A percentile compares a stretch with the other conserved stretches of the same genome.
These are phyloP conservation scores for Pistacia atlantica DNA, from an alignment of 345 rosid species.

Conservation along the genomic window DNA sequence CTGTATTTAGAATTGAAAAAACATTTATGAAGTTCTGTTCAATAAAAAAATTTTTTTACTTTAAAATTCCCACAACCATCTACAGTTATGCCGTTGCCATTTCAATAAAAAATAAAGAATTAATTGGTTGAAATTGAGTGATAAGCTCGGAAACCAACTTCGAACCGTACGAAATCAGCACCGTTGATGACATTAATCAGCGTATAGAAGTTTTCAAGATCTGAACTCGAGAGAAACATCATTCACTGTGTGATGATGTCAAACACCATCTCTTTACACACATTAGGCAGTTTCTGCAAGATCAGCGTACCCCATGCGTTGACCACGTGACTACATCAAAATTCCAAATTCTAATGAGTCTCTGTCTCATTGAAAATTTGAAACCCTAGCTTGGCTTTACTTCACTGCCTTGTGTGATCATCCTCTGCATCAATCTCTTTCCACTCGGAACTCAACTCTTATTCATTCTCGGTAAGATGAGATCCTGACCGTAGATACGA, in stretches of 20 bases:
- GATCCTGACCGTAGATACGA: slow-evolving; percentile 14
- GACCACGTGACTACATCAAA: slow-evolving; percentile 6
- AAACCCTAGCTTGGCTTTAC: slow-evolving; percentile 24
- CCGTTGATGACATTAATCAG: too few species aligned
- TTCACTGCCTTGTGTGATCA: neutral
- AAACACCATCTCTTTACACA: neutral
- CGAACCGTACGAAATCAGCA: too few species aligned
- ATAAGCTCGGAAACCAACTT: too few species aligned
- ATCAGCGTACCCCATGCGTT: slow-evolving; percentile 14
- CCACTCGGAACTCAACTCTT: neutral
- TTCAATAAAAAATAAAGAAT: too few species aligned
- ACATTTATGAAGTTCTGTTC: too few species aligned
- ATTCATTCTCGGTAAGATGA: slow-evolving; percentile 18
- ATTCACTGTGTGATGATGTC: neutral
- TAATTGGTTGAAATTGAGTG: too few species aligned
- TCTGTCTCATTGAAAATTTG: neutral
- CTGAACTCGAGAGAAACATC: neutral
- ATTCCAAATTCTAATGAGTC: neutral
- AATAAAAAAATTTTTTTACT: too few species aligned
- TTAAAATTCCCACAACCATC: too few species aligned
- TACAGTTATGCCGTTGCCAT: too few species aligned
- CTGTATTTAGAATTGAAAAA: too few species aligned
- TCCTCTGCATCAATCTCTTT: slow-evolving; percentile 7
- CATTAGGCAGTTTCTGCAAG: slow-evolving; percentile 6
- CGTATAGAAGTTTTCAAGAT: neutral